Percentiles rank a stretch among this genome's conserved stretches.
Conservation (phyloP, 495 filamentous ascomycete genomes). For the Annulohypoxylon nitens region DNA sequence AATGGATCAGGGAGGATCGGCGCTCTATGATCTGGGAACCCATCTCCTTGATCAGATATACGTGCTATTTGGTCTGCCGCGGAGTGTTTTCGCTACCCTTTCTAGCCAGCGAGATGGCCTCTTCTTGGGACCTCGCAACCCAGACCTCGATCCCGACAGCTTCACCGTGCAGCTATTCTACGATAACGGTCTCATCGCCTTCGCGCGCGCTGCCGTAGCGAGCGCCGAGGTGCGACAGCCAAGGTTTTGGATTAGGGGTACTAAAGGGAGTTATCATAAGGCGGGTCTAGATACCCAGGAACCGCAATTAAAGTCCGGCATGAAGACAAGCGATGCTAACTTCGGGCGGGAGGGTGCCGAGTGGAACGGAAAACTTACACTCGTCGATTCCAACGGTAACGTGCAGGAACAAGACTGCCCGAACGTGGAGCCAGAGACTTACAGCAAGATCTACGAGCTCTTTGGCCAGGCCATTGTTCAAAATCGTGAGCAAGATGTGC, state of each 20-base stretch:
- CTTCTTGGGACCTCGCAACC: conserved; percentile 57
- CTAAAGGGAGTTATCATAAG: conserved; percentile 86
- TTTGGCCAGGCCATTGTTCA: conserved; percentile 75
- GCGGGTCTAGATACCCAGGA: conserved; percentile 84
- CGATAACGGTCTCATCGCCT: conserved; percentile 68
- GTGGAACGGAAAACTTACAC: conserved; percentile 57
- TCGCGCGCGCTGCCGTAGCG: conserved; percentile 76
- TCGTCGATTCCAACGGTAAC: conserved; percentile 55
- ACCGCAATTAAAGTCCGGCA: conserved; percentile 78
- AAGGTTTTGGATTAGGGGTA: conserved; percentile 84
- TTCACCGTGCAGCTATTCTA: conserved; percentile 79
- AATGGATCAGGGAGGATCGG: conserved; percentile 74
- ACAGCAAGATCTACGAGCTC: conserved; percentile 77
- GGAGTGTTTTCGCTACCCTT: conserved; percentile 75
- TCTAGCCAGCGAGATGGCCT: conserved; percentile 71
- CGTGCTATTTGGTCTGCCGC: conserved; percentile 81
- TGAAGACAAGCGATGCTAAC: conserved; percentile 70
- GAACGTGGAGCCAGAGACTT: conserved; percentile 78
- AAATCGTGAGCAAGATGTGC: conserved; percentile 69
- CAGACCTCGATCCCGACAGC: conserved; percentile 73
- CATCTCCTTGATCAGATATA: conserved; percentile 88
- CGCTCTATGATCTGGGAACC: conserved; percentile 84
- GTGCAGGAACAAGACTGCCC: conserved; percentile 61
- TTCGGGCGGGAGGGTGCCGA: conserved; percentile 74
- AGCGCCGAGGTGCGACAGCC: conserved; percentile 78